Conservation (phyloP, 78 protist genomes). For the Guillardia theta region DNA sequence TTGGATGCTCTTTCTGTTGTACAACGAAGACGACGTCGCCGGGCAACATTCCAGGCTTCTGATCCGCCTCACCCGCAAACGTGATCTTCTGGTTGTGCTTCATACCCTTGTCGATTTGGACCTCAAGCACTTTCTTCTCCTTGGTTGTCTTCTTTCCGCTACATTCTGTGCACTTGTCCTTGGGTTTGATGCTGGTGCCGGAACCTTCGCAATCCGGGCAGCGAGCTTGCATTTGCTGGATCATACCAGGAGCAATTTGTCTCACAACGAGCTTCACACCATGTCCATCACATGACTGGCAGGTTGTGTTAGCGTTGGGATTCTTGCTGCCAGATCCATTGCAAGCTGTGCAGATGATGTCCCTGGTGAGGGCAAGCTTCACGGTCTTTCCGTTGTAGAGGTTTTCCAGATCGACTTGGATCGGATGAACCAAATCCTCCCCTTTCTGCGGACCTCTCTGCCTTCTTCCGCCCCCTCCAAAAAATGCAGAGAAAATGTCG, state of each 20-base stretch:
- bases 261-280: conserved; percentile 74
- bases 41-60: conserved; percentile 81
- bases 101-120: conserved; percentile 93
- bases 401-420: conserved; percentile 85
- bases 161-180: conserved; percentile 41
- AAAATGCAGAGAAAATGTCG: conserved; percentile 57
- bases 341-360: conserved; percentile 83
- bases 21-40: conserved; percentile 93
- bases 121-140: conserved; percentile 75
- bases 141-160: neutral
- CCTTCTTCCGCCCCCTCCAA: conserved; percentile 76
- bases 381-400: conserved; percentile 90
- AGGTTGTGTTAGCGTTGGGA: conserved; percentile 38
- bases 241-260: conserved; percentile 49
- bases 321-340: neutral
- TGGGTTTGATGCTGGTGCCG: neutral
- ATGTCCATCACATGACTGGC: conserved; percentile 82
- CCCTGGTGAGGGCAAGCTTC: conserved; percentile 80
- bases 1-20: conserved; percentile 81
- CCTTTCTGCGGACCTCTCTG: conserved; percentile 55
- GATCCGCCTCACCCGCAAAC: conserved; percentile 94
- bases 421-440: conserved; percentile 67
- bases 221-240: conserved; percentile 26
- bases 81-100: conserved; percentile 78
- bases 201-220: neutral